Base-by-base conservation (phyloP, 768 basidiomycete species). In the Boletus rubescentipes region DNA sequence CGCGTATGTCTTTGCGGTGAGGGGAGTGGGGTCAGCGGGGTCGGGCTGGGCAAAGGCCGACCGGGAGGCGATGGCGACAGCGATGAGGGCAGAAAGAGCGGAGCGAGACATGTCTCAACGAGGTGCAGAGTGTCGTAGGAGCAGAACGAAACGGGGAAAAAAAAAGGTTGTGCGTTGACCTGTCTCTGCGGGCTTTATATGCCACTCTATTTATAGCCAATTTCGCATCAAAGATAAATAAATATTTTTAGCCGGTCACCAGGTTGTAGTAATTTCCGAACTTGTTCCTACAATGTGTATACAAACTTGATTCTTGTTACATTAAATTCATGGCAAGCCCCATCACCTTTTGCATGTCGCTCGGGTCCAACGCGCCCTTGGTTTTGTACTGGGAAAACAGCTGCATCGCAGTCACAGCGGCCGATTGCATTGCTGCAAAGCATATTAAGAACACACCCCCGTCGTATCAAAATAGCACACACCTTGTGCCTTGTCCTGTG, bases 11-110 rank as follows among this genome's bases (percentile, higher is more conserved):
- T 83, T 82, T 39, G 60, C 64, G 3, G 73, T 75, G 15, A 83
- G 72, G 7, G 82, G 80, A 7, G 67, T 75, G 7, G 78, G 70
- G 40, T 82, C 81, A 51, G 73, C 79, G 1, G 77, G 71, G 50
- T 71, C 69, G 14, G 50, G 46, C 51, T 71, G 69, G 9, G 69
- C 69, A 5, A 69, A 68, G n/a, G 30, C 64, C 6, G 52, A 44
- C 34, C 70, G 49, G 4, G 73, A 61, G 23, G 70, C 59, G 36
- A 67, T 35, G 44, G 73, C 66, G 45, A 74, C 40, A 12, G 66
- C 60, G 23, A 76, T 43, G 48, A 74, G 53, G 20, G 67, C 62
- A 50, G 73, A 79, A 79, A 74, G 78, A 78, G 73, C 62, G 77
- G 70, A 72, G 64, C 71, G 75, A 62, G 76, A 76, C 79, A 80